Conservation (phyloP, 805 yeast genomes). For the Myxozyma vanderwaltii region DNA sequence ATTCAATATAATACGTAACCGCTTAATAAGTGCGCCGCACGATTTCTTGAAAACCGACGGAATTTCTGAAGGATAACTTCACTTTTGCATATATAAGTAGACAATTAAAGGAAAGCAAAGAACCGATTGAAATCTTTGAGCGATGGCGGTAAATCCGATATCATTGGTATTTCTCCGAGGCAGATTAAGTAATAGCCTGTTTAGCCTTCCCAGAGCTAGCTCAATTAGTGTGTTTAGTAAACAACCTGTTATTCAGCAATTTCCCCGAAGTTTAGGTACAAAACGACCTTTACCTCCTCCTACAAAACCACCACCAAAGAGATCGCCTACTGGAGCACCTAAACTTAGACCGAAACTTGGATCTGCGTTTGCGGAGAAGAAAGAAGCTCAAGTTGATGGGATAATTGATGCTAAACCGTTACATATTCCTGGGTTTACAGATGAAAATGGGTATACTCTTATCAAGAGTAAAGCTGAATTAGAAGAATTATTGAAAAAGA, state of each 20-base stretch:
- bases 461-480: background rate
- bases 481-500: background rate
- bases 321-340: background rate
- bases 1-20: no score
- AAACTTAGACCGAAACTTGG: background rate
- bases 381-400: background rate
- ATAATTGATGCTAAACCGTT: background rate
- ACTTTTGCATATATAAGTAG: no score
- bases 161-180: background rate
- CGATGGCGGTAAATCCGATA: slow-evolving; percentile 5
- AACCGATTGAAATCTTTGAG: no score
- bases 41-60: no score
- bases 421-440: slow-evolving; percentile 13
- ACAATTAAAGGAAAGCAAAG: no score
- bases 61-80: no score
- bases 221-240: no score
- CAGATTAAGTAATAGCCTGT: background rate
- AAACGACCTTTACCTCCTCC: background rate
- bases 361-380: background rate
- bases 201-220: background rate
- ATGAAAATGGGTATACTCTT: slow-evolving; percentile 7
- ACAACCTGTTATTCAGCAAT: background rate
- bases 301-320: background rate
- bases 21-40: no score
- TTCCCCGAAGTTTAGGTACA: background rate